Conservation (phyloP, 179 eudicot genomes). For the Vitellaria paradoxa region DNA sequence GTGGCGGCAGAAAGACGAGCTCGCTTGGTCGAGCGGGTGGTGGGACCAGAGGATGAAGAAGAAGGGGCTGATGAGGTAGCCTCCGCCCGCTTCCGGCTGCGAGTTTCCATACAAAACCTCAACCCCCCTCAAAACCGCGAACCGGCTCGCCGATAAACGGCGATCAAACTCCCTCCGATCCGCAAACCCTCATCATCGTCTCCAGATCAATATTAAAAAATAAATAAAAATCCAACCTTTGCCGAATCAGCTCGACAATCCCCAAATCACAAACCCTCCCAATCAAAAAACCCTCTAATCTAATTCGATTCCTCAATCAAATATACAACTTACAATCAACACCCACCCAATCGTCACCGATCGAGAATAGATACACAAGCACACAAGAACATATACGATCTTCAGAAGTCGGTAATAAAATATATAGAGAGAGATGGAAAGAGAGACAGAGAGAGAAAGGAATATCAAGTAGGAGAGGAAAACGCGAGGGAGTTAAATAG, state of each 20-base stretch:
- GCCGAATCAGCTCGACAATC: neutral
- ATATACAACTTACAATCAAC: no score
- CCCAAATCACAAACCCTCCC: constrained; percentile 4
- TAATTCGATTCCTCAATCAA: no score
- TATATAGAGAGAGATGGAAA: no score
- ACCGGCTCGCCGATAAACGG: constrained; percentile 36
- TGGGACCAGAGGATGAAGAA: constrained; percentile 56
- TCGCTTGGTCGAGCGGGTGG: constrained; percentile 74
- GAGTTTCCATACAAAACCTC: constrained; percentile 97
- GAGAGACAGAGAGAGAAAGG: no score
- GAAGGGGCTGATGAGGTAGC: constrained; percentile 92
- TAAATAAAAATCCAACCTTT: neutral
- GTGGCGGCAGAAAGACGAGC: constrained; percentile 45
- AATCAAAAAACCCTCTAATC: no score
- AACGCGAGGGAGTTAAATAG: no score
- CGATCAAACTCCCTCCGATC: constrained; percentile 31
- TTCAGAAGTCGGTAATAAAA: no score
- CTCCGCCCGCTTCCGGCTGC: constrained; percentile 99
- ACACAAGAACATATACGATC: no score
- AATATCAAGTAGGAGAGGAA: no score
- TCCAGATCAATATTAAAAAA: neutral
- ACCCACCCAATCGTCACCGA: no score
- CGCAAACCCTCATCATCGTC: constrained; percentile 20
- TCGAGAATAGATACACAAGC: no score
- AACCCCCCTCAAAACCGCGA: constrained; percentile 41